phyloP scores from a whole-genome alignment of 352 stramenopile genomes.

The Elongisporangium prolatum region DNA sequence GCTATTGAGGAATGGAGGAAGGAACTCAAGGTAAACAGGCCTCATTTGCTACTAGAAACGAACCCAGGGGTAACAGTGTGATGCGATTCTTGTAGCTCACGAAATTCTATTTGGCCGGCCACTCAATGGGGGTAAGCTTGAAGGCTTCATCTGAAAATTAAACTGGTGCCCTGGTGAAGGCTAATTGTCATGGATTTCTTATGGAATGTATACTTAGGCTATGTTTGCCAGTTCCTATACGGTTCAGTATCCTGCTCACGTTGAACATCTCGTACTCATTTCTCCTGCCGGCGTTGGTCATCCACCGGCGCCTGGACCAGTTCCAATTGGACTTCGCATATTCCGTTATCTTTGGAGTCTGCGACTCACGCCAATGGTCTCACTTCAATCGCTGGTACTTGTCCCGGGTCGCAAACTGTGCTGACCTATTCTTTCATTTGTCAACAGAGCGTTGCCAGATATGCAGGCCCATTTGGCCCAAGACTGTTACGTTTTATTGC shows the following conservation, averaged over 20 bases:
- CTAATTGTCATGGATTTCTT: no score
- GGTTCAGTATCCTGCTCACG: conserved; percentile 29
- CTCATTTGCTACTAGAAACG: conserved; percentile 18
- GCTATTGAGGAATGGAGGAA: conserved; percentile 58
- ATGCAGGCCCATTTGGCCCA: conserved; percentile 46
- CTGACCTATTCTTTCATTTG: background rate
- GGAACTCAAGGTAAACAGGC: conserved; percentile 29
- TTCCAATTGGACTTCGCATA: conserved; percentile 30
- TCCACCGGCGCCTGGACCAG: conserved; percentile 20
- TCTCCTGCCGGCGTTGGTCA: conserved; percentile 54
- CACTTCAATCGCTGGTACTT: background rate
- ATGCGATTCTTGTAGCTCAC: background rate
- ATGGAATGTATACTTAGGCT: conserved; percentile 18
- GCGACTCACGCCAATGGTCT: conserved; percentile 51
- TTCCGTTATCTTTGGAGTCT: conserved; percentile 50
- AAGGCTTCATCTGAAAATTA: background rate
- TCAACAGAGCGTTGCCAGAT: conserved; percentile 38
- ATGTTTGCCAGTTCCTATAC: conserved; percentile 59
- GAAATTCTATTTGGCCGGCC: conserved; percentile 49
- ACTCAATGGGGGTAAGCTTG: conserved; percentile 53
- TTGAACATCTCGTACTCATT: conserved; percentile 56
- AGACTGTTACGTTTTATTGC: conserved; percentile 43
- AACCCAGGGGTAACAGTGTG: conserved; percentile 4
- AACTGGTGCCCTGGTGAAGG: no score
- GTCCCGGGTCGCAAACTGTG: background rate